phyloP scores from a whole-genome alignment of 192 early-diverging fungal species.

The Pilaira anomala region DNA sequence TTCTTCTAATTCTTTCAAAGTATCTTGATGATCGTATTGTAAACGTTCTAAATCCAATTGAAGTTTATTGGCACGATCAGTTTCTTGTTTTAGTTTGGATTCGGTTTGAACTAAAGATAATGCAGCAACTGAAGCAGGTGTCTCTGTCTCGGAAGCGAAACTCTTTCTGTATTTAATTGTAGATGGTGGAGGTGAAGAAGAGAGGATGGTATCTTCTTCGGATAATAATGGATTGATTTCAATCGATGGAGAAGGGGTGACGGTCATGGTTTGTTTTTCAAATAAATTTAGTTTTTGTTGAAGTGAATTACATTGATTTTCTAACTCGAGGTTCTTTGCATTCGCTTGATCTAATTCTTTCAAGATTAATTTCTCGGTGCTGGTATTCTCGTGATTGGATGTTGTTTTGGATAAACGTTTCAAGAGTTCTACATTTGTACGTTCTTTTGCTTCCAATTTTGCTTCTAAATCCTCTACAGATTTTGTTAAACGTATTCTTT shows the following conservation, averaged over 20 bases:
- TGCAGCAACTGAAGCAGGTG: slow-evolving; percentile 10
- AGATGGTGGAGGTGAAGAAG: not conserved
- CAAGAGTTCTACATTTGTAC: slow-evolving; percentile 10
- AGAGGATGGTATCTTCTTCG: no score
- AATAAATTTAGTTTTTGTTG: no score
- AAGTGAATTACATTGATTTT: no score
- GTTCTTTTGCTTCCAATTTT: slow-evolving; percentile 14
- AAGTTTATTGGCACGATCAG: slow-evolving; percentile 1
- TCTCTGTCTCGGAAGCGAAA: slow-evolving; percentile 3
- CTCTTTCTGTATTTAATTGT: slow-evolving; percentile 9
- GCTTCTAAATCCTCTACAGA: slow-evolving; percentile 21
- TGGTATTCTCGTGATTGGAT: not conserved
- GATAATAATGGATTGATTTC: no score
- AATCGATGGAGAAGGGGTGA: no score
- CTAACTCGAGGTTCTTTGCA: not conserved
- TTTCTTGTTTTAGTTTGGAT: slow-evolving; percentile 5
- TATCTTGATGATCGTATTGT: slow-evolving; percentile 5
- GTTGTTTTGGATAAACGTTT: slow-evolving; percentile 9
- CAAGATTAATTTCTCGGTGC: slow-evolving; percentile 11
- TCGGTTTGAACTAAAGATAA: slow-evolving; percentile 11
- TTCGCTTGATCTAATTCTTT: slow-evolving; percentile 16
- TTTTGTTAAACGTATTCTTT: slow-evolving; percentile 8
- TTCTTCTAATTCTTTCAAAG: slow-evolving; percentile 27
- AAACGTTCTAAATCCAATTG: slow-evolving; percentile 10
- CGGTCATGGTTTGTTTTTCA: no score